These are phyloP conservation scores for Deinandra increscens DNA, from an alignment of 129 eudicot species.

Conservation along the genomic window DNA sequence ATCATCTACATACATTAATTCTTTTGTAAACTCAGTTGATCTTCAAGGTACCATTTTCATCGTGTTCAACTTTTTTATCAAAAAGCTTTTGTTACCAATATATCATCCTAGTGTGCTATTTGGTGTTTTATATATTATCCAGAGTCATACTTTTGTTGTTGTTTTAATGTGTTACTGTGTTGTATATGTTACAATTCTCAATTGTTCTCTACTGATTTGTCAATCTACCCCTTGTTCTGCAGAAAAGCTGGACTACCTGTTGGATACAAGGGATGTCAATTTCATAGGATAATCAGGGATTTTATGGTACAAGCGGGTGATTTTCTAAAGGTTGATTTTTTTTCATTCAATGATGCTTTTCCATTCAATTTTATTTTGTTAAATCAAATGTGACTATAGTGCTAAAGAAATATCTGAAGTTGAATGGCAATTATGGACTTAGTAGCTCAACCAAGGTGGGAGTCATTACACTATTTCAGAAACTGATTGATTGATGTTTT, in stretches of 20 bases:
- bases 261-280: slow-evolving; percentile 94
- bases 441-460: slow-evolving; percentile 6
- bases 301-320: slow-evolving; percentile 98
- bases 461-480: neutral
- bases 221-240: slow-evolving; percentile 23
- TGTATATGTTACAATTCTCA: neutral
- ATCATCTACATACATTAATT: neutral
- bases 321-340: slow-evolving; percentile 66
- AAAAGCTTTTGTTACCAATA: neutral
- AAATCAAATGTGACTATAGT: neutral
- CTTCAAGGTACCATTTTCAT: neutral
- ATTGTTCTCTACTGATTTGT: slow-evolving; percentile 12
- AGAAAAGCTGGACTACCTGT: slow-evolving; percentile 93
- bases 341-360: slow-evolving; percentile 14
- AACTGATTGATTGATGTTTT: neutral
- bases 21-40: neutral
- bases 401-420: neutral
- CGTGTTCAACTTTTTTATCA: neutral
- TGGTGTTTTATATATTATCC: neutral
- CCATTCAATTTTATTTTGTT: neutral
- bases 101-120: neutral
- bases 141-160: neutral
- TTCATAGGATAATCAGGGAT: slow-evolving; percentile 95
- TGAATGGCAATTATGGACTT: slow-evolving; percentile 1
- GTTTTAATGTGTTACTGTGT: neutral